phyloP scores from a whole-genome alignment of 169 alveolate species.

The Eimeria maxima region DNA sequence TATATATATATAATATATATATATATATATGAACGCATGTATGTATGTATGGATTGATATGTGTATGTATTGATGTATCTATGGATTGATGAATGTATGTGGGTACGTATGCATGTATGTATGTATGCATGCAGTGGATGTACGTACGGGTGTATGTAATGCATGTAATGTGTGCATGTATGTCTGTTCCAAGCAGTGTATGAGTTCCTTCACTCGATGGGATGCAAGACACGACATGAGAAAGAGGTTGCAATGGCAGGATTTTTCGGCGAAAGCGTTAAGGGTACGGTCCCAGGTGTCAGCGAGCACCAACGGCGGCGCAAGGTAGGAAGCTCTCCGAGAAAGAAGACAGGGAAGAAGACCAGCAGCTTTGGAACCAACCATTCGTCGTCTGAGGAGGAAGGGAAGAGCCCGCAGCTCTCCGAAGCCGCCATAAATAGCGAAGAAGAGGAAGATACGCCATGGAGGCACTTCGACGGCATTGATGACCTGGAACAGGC shows the following conservation, averaged over 20 bases:
- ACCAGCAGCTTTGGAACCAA: not conserved
- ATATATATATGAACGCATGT: too few relatives aligned
- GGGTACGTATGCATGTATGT: too few relatives aligned
- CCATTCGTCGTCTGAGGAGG: slow-evolving; percentile 50
- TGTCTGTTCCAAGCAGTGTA: slow-evolving; percentile 61
- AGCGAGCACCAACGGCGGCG: slow-evolving; percentile 74
- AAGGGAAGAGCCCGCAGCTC: not conserved
- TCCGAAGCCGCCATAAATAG: slow-evolving; percentile 11
- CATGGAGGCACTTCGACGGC: slow-evolving; percentile 71
- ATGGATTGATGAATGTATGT: too few relatives aligned
- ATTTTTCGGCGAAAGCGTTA: slow-evolving; percentile 75
- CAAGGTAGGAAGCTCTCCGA: slow-evolving; percentile 57
- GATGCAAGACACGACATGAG: slow-evolving; percentile 77
- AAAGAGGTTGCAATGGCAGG: slow-evolving; percentile 77
- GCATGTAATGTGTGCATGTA: not conserved
- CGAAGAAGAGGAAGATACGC: slow-evolving; percentile 7
- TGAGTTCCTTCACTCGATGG: slow-evolving; percentile 79
- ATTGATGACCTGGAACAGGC: slow-evolving; percentile 63
- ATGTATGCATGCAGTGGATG: too few relatives aligned
- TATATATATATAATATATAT: too few relatives aligned
- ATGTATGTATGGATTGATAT: too few relatives aligned
- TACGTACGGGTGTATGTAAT: too few relatives aligned
- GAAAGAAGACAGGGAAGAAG: slow-evolving; percentile 18
- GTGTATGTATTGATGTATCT: too few relatives aligned
- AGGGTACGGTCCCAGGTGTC: slow-evolving; percentile 68